These are phyloP conservation scores for Trichoderma gamsii DNA, from an alignment of 495 filamentous ascomycete genomes.

Conservation along the genomic window DNA sequence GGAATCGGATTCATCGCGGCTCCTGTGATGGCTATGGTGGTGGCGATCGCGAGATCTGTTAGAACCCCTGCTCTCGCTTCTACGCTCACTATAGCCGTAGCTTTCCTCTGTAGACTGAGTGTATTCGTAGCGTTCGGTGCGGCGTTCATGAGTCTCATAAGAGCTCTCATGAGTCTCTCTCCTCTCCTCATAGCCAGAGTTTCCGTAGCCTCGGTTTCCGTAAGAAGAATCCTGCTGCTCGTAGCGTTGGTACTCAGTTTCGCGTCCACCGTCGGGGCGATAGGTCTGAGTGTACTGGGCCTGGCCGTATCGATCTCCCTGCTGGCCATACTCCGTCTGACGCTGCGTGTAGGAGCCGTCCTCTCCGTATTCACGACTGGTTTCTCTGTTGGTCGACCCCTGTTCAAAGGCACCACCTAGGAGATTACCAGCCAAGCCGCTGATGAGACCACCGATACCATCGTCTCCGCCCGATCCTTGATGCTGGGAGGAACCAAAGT, in stretches of 20 bases:
- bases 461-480: background rate
- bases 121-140: slow-evolving; percentile 12
- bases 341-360: slow-evolving; percentile 40
- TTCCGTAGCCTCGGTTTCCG: slow-evolving; percentile 23
- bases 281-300: slow-evolving; percentile 39
- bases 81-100: slow-evolving; percentile 8
- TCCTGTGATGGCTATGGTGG: background rate
- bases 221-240: slow-evolving; percentile 32
- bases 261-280: slow-evolving; percentile 37
- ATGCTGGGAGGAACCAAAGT: background rate
- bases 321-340: slow-evolving; percentile 41
- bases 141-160: slow-evolving; percentile 19
- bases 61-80: background rate
- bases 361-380: slow-evolving; percentile 21
- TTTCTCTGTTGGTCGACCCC: slow-evolving; percentile 20
- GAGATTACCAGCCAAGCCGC: slow-evolving; percentile 14
- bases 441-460: slow-evolving; percentile 15
- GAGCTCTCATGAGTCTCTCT: slow-evolving; percentile 23
- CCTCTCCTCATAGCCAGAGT: slow-evolving; percentile 35
- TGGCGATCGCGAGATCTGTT: slow-evolving; percentile 20
- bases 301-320: slow-evolving; percentile 42
- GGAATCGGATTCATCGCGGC: background rate
- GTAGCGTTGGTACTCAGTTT: slow-evolving; percentile 40
- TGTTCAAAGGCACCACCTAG: slow-evolving; percentile 21
- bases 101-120: slow-evolving; percentile 5